These are phyloP conservation scores for Patellaria atrata DNA, from an alignment of 495 filamentous ascomycete species.

Conservation along the genomic window DNA sequence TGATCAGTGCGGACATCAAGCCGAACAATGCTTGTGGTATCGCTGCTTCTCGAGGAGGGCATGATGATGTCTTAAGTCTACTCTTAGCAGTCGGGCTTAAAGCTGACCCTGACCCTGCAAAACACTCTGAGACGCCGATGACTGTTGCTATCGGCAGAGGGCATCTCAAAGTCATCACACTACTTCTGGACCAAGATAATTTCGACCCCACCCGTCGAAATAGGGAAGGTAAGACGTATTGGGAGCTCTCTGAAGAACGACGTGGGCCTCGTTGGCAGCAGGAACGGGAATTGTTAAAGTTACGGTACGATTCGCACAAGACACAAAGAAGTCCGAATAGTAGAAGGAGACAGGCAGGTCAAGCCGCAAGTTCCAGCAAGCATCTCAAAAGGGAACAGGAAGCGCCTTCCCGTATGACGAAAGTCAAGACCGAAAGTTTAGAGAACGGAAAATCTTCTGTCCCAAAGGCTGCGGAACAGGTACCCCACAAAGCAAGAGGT, in stretches of 20 bases:
- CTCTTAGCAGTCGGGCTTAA: conserved; percentile 61
- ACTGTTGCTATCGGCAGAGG: conserved; percentile 85
- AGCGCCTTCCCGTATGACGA: conserved; percentile 8
- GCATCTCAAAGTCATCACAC: conserved; percentile 63
- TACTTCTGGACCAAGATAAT: conserved; percentile 60
- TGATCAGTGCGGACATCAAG: conserved; percentile 59
- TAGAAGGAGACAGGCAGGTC: conserved; percentile 16
- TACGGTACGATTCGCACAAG: conserved; percentile 55
- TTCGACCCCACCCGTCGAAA: conserved; percentile 63
- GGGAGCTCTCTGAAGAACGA: conserved; percentile 67
- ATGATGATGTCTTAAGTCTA: conserved; percentile 71
- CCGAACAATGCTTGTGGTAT: conserved; percentile 78
- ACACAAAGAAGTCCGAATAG: conserved; percentile 27
- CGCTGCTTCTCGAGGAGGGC: conserved; percentile 82
- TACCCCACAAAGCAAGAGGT: conserved; percentile 14
- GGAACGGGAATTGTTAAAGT: conserved; percentile 68
- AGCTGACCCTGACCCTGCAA: conserved; percentile 63
- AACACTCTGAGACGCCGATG: conserved; percentile 70
- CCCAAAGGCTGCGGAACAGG: conserved; percentile 12
- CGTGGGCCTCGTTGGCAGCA: conserved; percentile 80
- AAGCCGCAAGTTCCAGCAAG: neutral
- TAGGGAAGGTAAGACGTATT: conserved; percentile 55
- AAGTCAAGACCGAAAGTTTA: conserved; percentile 13
- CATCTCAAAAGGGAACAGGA: too few species aligned
- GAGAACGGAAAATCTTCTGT: conserved; percentile 13